Percentiles rank a stretch among this genome's conserved stretches.
These are phyloP conservation scores for Cryoendolithus antarcticus DNA, from an alignment of 2,329 filamentous ascomycete genomes.

Conservation along the genomic window DNA sequence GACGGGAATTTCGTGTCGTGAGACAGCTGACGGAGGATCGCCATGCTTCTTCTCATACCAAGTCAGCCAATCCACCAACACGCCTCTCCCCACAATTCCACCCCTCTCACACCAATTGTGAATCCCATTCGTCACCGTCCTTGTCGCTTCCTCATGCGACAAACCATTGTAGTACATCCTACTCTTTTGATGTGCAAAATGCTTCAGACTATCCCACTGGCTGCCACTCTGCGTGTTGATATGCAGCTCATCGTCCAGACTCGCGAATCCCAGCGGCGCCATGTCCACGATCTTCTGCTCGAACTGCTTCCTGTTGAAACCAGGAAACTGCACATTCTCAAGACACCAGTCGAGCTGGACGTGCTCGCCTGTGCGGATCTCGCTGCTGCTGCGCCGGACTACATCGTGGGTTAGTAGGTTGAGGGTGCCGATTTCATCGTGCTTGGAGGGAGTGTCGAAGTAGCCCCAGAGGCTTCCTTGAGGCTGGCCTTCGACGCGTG, in stretches of 20 bases:
- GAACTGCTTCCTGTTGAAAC: constrained; percentile 16
- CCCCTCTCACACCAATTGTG: constrained; percentile 39
- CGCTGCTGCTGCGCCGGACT: constrained; percentile 26
- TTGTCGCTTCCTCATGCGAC: constrained; percentile 10
- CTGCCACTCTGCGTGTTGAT: constrained; percentile 46
- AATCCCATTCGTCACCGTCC: constrained; percentile 10
- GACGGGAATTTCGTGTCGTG: constrained; percentile 31
- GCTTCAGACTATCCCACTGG: constrained; percentile 44
- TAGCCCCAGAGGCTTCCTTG: constrained; percentile 32
- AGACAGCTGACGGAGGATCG: constrained; percentile 40
- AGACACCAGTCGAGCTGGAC: constrained; percentile 40
- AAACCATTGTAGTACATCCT: constrained; percentile 17
- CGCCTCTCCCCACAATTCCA: constrained; percentile 41
- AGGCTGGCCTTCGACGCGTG: constrained; percentile 12
- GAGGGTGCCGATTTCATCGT: constrained; percentile 40
- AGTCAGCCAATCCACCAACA: constrained; percentile 39
- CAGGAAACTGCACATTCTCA: constrained; percentile 21
- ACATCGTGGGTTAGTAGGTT: constrained; percentile 41
- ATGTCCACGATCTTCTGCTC: constrained; percentile 18
- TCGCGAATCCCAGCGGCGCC: constrained; percentile 7
- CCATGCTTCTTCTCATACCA: constrained; percentile 31
- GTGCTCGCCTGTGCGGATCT: constrained; percentile 37
- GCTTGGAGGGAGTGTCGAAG: constrained; percentile 39
- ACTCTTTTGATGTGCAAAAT: constrained; percentile 28
- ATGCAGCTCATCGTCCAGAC: constrained; percentile 35